These are phyloP conservation scores for Leucogyrophana mollusca DNA, from an alignment of 768 basidiomycete genomes.

Conservation along the genomic window DNA sequence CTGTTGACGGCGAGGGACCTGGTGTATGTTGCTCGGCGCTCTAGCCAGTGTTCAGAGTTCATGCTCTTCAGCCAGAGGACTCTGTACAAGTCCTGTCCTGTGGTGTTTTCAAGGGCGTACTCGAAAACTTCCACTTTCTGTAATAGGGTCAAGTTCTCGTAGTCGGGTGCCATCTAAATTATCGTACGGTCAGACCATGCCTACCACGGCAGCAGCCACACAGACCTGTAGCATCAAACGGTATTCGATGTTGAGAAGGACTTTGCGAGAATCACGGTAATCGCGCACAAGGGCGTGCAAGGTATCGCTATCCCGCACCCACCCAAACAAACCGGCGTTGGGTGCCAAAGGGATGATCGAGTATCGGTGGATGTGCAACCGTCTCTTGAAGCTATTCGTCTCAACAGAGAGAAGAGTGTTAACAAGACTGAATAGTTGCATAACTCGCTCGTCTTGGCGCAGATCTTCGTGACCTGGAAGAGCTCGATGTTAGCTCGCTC, in stretches of 20 bases:
- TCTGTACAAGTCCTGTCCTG: slow-evolving; percentile 95
- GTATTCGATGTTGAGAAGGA: slow-evolving; percentile 96
- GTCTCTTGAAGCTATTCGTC: slow-evolving; percentile 92
- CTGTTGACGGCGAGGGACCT: slow-evolving; percentile 94
- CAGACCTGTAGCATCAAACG: slow-evolving; percentile 94
- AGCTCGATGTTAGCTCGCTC: slow-evolving; percentile 1
- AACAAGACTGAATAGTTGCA: slow-evolving; percentile 97
- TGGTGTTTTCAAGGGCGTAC: slow-evolving; percentile 97
- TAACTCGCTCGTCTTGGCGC: slow-evolving; percentile 97
- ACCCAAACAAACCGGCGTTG: slow-evolving; percentile 90
- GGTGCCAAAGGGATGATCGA: slow-evolving; percentile 94
- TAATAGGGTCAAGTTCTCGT: slow-evolving; percentile 88
- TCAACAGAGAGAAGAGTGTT: slow-evolving; percentile 93
- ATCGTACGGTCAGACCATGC: slow-evolving; percentile 3
- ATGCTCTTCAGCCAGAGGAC: slow-evolving; percentile 95
- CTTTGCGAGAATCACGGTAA: slow-evolving; percentile 94
- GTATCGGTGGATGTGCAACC: slow-evolving; percentile 90
- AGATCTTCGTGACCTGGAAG: slow-evolving; percentile 93
- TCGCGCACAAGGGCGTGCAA: slow-evolving; percentile 95
- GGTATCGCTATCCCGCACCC: slow-evolving; percentile 96
- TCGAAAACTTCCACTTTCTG: slow-evolving; percentile 99
- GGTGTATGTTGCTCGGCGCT: slow-evolving; percentile 93
- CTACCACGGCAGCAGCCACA: slow-evolving; percentile 72
- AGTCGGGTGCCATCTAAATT: slow-evolving; percentile 98
- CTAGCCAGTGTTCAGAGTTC: slow-evolving; percentile 98